A percentile compares a stretch with the other conserved stretches of the same genome.
phyloP scores from a whole-genome alignment of 371 early-diverging fungal genomes.

The Funneliformis caledonium region DNA sequence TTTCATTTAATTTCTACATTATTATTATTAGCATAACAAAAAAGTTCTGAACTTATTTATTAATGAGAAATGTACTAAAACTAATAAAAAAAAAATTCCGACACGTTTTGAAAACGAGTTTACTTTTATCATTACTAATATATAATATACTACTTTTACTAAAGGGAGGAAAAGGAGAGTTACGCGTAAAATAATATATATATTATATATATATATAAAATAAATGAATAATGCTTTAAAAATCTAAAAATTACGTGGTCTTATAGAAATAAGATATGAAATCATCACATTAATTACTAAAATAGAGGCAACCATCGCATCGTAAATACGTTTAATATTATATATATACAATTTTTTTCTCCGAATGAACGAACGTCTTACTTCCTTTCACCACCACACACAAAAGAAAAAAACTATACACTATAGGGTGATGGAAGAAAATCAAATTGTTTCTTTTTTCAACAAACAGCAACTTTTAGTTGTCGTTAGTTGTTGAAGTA shows the following conservation, averaged over 20 bases:
- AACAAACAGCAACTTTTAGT: not conserved
- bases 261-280: not conserved
- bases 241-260: too few relatives aligned
- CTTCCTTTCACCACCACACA: not conserved
- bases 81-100: not conserved
- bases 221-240: not conserved
- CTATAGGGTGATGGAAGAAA: not conserved
- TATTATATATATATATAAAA: not conserved
- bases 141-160: constrained; percentile 3
- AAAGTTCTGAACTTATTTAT: too few relatives aligned
- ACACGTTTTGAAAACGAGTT: not conserved
- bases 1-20: too few relatives aligned
- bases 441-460: not conserved
- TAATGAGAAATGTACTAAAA: too few relatives aligned
- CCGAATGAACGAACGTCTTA: too few relatives aligned
- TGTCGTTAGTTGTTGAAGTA: not conserved
- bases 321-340: not conserved
- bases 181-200: not conserved
- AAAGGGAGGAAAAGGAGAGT: not conserved
- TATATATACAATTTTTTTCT: too few relatives aligned
- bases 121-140: not conserved
- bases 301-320: not conserved
- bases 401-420: not conserved
- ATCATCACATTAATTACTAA: too few relatives aligned
- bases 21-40: too few relatives aligned